Conservation (phyloP, 75 land plant species). For the Sequoia sempervirens region DNA sequence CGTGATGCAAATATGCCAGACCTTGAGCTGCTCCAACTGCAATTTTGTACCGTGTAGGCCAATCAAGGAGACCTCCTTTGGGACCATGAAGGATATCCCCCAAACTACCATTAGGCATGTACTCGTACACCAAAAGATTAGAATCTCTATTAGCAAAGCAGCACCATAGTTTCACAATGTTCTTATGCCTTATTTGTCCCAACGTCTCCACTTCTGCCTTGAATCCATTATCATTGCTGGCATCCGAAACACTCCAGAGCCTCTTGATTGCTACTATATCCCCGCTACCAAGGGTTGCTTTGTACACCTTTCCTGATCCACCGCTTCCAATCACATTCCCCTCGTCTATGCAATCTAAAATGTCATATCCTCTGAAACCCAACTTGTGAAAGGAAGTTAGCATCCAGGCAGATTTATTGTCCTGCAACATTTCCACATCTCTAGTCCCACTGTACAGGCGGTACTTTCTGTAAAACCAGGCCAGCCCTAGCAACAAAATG, state of each 20-base stretch:
- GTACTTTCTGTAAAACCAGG: constrained; percentile 38
- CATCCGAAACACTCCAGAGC: constrained; percentile 28
- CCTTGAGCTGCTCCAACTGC: constrained; percentile 84
- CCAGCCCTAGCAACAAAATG: constrained; percentile 38
- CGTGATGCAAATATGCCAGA: constrained; percentile 79
- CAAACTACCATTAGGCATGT: constrained; percentile 92
- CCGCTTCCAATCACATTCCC: constrained; percentile 27
- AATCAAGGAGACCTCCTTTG: constrained; percentile 50
- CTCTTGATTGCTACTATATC: constrained; percentile 21
- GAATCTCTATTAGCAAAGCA: constrained; percentile 48
- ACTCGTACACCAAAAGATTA: constrained; percentile 82
- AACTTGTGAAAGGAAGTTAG: constrained; percentile 2
- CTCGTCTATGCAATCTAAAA: constrained; percentile 21
- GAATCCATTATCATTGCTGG: constrained; percentile 66
- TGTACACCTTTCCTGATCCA: constrained; percentile 27
- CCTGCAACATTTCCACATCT: constrained; percentile 12
- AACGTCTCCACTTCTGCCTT: constrained; percentile 73
- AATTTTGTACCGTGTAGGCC: constrained; percentile 68
- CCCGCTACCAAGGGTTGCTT: constrained; percentile 12
- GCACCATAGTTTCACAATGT: constrained; percentile 84
- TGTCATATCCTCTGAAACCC: constrained; percentile 1
- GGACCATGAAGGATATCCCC: constrained; percentile 68
- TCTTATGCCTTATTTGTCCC: constrained; percentile 83
- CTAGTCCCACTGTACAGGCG: constrained; percentile 18
- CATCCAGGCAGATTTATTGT: background rate